These are phyloP conservation scores for Picea abies DNA, from an alignment of 83 land plant genomes.

Conservation along the genomic window DNA sequence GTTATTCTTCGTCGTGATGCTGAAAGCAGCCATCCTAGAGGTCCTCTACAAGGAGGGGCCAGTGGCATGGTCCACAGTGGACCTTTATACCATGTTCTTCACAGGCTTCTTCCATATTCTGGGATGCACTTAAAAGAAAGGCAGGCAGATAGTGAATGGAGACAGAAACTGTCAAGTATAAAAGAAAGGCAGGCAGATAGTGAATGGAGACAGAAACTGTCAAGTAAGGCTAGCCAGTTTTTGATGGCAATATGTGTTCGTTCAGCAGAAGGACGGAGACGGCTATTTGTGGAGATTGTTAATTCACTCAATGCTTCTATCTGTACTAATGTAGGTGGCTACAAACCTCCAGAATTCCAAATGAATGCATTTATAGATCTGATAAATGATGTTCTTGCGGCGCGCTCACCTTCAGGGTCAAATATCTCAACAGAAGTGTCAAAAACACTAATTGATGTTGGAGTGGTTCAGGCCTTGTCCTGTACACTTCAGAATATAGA, in stretches of 20 bases:
- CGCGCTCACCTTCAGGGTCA: constrained; percentile 91
- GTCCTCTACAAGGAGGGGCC: constrained; percentile 35
- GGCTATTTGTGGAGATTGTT: constrained; percentile 79
- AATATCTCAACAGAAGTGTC: constrained; percentile 91
- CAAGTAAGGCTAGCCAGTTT: constrained; percentile 80
- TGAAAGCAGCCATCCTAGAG: constrained; percentile 69
- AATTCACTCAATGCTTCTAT: constrained; percentile 55
- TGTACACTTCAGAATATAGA: constrained; percentile 74
- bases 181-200: constrained; percentile 68
- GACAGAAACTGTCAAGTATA: constrained; percentile 85
- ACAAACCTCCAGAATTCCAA: constrained; percentile 49
- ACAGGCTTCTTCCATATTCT: constrained; percentile 72
- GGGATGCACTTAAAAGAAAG: constrained; percentile 53
- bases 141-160: constrained; percentile 81
- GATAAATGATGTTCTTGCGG: constrained; percentile 85
- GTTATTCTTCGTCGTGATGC: constrained; percentile 87
- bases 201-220: constrained; percentile 92
- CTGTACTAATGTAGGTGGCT: constrained; percentile 40
- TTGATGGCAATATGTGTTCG: constrained; percentile 94
- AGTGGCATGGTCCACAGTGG: constrained; percentile 60
- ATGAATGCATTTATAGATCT: constrained; percentile 84
- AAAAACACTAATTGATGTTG: constrained; percentile 88
- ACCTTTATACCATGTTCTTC: constrained; percentile 84
- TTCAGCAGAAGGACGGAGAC: constrained; percentile 87
- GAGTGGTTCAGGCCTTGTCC: constrained; percentile 78